phyloP scores from a whole-genome alignment of 805 yeast genomes.

The Myxozyma neglecta region DNA sequence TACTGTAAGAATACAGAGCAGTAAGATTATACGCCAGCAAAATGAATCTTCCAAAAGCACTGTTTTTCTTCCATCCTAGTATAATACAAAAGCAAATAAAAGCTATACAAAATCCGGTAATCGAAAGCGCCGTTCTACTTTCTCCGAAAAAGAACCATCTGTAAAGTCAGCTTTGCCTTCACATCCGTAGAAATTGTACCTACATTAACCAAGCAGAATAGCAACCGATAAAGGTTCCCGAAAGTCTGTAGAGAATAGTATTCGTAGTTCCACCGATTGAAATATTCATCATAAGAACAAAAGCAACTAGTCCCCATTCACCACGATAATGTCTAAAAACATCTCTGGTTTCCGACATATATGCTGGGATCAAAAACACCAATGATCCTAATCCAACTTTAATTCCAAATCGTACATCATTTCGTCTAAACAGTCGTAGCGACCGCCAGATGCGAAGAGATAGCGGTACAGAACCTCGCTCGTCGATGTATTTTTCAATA shows the following conservation, averaged over 20 bases:
- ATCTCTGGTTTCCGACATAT: constrained; percentile 54
- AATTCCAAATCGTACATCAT: constrained; percentile 75
- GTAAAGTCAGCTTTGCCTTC: constrained; percentile 27
- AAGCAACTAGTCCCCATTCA: constrained; percentile 82
- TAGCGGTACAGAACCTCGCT: neutral
- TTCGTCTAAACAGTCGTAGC: constrained; percentile 54
- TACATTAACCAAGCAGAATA: constrained; percentile 19
- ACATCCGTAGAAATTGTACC: constrained; percentile 47
- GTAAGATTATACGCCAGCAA: constrained; percentile 76
- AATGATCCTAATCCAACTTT: constrained; percentile 78
- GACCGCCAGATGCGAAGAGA: constrained; percentile 39
- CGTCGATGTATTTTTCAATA: constrained; percentile 6
- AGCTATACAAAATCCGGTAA: constrained; percentile 46
- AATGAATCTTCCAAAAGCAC: constrained; percentile 52
- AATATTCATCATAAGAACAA: constrained; percentile 80
- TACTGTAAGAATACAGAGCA: too few relatives aligned
- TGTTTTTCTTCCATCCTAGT: constrained; percentile 60
- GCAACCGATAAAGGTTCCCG: constrained; percentile 71
- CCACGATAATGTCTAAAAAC: constrained; percentile 66
- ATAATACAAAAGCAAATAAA: constrained; percentile 54
- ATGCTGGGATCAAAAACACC: constrained; percentile 65
- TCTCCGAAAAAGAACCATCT: constrained; percentile 60
- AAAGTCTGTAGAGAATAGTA: constrained; percentile 40
- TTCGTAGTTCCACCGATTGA: constrained; percentile 76
- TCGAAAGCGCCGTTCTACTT: constrained; percentile 54